Evolutionary conservation across 1,139 yeast genomes (phyloP).

Genomic region (Pichiaceae sp.): DNA sequence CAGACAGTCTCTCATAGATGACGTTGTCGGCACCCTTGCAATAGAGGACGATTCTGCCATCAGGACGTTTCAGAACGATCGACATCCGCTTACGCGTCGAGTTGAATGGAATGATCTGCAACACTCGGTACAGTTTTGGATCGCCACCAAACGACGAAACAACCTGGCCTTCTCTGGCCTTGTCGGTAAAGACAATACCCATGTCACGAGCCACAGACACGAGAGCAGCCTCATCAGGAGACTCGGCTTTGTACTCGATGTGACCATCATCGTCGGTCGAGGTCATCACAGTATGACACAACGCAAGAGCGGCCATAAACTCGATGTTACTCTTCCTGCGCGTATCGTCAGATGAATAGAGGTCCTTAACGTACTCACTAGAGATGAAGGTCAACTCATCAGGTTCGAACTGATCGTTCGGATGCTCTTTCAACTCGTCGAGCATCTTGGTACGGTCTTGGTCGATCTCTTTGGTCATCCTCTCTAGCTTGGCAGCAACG

Average conservation of each 20-base stretch:
- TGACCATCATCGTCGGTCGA: slow-evolving; percentile 11
- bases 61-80: slow-evolving; percentile 37
- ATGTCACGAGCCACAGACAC: slow-evolving; percentile 52
- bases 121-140: slow-evolving; percentile 29
- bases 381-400: slow-evolving; percentile 44
- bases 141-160: slow-evolving; percentile 14
- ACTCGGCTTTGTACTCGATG: slow-evolving; percentile 44
- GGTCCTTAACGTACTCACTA: slow-evolving; percentile 34
- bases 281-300: slow-evolving; percentile 53
- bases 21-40: slow-evolving; percentile 55
- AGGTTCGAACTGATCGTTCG: slow-evolving; percentile 26
- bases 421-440: slow-evolving; percentile 11
- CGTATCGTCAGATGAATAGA: slow-evolving; percentile 24
- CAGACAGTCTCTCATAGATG: slow-evolving; percentile 26
- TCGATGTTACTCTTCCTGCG: slow-evolving; percentile 29
- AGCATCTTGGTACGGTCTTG: slow-evolving; percentile 35
- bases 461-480: slow-evolving; percentile 32
- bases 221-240: slow-evolving; percentile 60
- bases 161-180: slow-evolving; percentile 26
- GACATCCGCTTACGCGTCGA: slow-evolving; percentile 59
- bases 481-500: slow-evolving; percentile 37
- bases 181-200: slow-evolving; percentile 43
- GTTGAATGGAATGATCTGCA: slow-evolving; percentile 45
- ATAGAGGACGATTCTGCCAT: slow-evolving; percentile 27
- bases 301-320: slow-evolving; percentile 44